Percentiles rank a stretch among this genome's conserved stretches.
phyloP scores from a whole-genome alignment of 148 eudicot genomes.

The Chenopodium album region DNA sequence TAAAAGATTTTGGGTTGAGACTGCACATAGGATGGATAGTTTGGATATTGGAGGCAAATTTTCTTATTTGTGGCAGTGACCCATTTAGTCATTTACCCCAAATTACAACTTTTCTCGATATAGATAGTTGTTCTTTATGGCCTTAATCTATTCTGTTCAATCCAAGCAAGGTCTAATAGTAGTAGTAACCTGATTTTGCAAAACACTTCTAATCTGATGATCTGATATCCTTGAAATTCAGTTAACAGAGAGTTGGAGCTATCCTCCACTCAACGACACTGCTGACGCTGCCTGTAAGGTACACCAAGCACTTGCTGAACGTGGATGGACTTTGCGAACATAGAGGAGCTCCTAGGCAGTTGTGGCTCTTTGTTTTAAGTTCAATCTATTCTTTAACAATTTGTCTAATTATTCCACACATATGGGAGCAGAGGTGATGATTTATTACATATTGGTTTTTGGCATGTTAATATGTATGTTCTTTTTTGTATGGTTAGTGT shows the following conservation, averaged over 20 bases:
- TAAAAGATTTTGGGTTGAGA: neutral
- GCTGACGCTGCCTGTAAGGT: conserved; percentile 82
- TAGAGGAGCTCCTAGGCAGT: conserved; percentile 8
- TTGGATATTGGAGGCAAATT: neutral
- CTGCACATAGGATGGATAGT: no score
- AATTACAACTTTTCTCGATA: neutral
- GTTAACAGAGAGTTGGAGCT: conserved; percentile 95
- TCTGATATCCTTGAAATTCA: conserved; percentile 22
- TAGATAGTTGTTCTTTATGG: neutral
- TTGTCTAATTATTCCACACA: neutral
- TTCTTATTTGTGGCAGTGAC: neutral
- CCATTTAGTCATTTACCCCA: neutral
- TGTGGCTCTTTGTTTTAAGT: neutral
- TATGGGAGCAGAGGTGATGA: conserved; percentile 6
- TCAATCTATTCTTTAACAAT: conserved; percentile 1
- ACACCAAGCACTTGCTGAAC: conserved; percentile 73
- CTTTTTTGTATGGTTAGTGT: neutral
- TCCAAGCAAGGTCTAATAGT: neutral
- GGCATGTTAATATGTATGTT: neutral
- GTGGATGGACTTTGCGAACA: conserved; percentile 84
- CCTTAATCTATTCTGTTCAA: neutral
- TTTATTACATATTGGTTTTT: conserved; percentile 13
- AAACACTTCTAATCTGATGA: neutral
- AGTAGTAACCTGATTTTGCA: neutral
- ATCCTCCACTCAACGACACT: conserved; percentile 91